Conservation (phyloP, 2,329 filamentous ascomycete genomes). For the Bipolaris sorokiniana region DNA sequence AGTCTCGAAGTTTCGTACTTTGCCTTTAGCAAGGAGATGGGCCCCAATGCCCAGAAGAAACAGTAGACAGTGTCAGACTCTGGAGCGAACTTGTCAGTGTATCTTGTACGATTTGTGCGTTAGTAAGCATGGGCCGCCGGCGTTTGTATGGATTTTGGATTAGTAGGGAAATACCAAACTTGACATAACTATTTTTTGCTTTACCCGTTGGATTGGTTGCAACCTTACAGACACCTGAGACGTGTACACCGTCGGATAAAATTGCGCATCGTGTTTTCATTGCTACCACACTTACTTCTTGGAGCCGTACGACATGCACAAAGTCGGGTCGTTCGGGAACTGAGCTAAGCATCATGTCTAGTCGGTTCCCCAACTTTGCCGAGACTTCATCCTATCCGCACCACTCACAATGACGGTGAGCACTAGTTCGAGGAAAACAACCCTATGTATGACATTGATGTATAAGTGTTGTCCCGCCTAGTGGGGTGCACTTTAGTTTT, state of each 20-base stretch:
- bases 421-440: slow-evolving; percentile 1
- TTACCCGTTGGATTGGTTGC: background rate
- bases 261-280: background rate
- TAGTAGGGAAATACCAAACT: slow-evolving; percentile 17
- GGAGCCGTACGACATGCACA: background rate
- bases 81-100: slow-evolving; percentile 4
- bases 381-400: slow-evolving; percentile 1
- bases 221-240: background rate
- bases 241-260: background rate
- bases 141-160: slow-evolving; percentile 13
- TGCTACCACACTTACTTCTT: background rate
- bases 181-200: slow-evolving; percentile 3
- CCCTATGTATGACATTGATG: background rate
- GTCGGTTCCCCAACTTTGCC: slow-evolving; percentile 16
- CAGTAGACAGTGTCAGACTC: slow-evolving; percentile 52
- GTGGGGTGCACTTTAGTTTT: slow-evolving; percentile 2
- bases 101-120: slow-evolving; percentile 14
- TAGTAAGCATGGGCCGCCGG: slow-evolving; percentile 15
- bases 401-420: slow-evolving; percentile 1
- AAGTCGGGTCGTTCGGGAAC: slow-evolving; percentile 2
- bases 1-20: slow-evolving; percentile 90
- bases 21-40: slow-evolving; percentile 96
- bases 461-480: background rate
- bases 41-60: slow-evolving; percentile 85
- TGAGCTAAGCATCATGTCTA: slow-evolving; percentile 6